Evolutionary conservation across 2,329 filamentous ascomycete species (phyloP).

Genomic region (Colletotrichum sp.): DNA sequence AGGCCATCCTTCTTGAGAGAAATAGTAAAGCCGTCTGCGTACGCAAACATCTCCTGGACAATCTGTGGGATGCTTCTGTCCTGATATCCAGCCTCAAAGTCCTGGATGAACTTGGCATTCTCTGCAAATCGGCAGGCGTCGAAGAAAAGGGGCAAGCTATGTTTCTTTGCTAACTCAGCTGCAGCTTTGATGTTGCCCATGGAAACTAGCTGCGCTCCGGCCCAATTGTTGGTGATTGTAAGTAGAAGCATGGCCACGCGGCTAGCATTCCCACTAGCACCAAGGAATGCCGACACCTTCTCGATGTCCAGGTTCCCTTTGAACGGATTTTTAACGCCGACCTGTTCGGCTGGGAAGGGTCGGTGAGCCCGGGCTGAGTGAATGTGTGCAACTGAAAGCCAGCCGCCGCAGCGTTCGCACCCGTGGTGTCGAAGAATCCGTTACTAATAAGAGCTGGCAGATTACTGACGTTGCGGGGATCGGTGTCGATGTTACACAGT

Average conservation of each 20-base stretch:
- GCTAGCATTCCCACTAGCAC: background rate
- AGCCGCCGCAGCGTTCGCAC: too few relatives aligned
- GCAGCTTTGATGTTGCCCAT: conserved; percentile 27
- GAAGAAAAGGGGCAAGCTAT: conserved; percentile 26
- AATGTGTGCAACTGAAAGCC: background rate
- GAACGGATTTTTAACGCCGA: background rate
- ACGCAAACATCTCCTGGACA: conserved; percentile 26
- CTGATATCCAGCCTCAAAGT: conserved; percentile 24
- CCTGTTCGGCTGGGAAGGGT: background rate
- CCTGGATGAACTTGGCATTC: conserved; percentile 27
- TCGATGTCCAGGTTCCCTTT: background rate
- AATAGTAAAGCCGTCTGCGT: conserved; percentile 28
- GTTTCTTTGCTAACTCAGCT: conserved; percentile 7
- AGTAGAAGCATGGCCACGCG: conserved; percentile 22
- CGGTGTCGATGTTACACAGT: too few relatives aligned
- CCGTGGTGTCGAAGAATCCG: conserved; percentile 28
- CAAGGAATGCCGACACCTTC: background rate
- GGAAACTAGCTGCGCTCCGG: conserved; percentile 27
- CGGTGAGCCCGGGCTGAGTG: background rate
- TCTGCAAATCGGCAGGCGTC: conserved; percentile 30
- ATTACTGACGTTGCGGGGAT: too few relatives aligned
- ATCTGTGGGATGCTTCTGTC: conserved; percentile 20
- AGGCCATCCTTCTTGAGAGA: conserved; percentile 29
- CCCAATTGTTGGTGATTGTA: conserved; percentile 30
- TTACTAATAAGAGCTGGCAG: conserved; percentile 12